Conservation (phyloP, 78 protist genomes). For the Dictyostelium firmibasis region DNA sequence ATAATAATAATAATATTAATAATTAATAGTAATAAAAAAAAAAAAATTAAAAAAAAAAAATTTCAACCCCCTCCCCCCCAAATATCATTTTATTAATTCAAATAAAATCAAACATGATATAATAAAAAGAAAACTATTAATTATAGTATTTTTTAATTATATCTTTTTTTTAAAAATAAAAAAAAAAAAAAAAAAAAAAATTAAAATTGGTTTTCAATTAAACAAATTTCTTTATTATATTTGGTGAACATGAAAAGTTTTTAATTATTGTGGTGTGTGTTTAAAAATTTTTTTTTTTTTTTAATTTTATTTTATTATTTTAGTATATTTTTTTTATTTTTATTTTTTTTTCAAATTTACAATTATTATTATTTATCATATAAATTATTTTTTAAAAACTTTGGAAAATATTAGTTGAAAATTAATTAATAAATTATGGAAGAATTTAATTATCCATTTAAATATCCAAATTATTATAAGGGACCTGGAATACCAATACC, state of each 20-base stretch:
- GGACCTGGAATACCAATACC: background rate
- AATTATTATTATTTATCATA: too few relatives aligned
- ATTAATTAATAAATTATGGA: too few relatives aligned
- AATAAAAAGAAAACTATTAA: background rate
- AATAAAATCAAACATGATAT: background rate
- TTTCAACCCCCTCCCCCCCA: background rate
- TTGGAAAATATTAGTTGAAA: too few relatives aligned
- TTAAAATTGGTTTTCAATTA: too few relatives aligned
- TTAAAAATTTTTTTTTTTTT: too few relatives aligned
- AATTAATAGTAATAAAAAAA: background rate
- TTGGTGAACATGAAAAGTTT: too few relatives aligned
- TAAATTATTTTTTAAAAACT: too few relatives aligned
- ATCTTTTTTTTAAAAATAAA: background rate
- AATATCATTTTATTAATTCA: background rate
- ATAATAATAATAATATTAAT: background rate
- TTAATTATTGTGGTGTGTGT: too few relatives aligned
- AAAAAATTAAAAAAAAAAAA: background rate
- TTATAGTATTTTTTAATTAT: background rate
- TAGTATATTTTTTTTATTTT: too few relatives aligned
- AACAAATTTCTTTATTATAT: too few relatives aligned
- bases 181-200: background rate
- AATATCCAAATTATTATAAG: background rate
- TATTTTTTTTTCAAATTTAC: too few relatives aligned
- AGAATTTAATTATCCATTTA: conserved; percentile 3
- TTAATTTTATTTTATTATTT: too few relatives aligned